Percentiles rank a stretch among this genome's conserved stretches.
phyloP scores from a whole-genome alignment of 352 stramenopile genomes.

The Phytophthora sojae region DNA sequence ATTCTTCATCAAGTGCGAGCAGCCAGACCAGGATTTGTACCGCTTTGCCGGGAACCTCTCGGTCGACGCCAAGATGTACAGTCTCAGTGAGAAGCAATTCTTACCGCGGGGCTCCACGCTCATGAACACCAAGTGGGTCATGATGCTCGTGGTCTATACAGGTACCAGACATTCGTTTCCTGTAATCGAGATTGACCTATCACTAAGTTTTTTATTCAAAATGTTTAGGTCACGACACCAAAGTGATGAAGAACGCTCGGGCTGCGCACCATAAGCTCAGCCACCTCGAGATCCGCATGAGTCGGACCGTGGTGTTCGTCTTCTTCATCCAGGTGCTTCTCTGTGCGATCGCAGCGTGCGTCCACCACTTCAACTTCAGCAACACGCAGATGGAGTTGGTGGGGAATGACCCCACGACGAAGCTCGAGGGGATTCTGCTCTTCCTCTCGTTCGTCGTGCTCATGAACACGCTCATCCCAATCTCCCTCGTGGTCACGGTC shows the following conservation, averaged over 20 bases:
- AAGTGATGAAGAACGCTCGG: slow-evolving; percentile 91
- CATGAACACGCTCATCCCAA: slow-evolving; percentile 94
- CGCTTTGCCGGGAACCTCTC: slow-evolving; percentile 79
- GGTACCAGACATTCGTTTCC: slow-evolving; percentile 18
- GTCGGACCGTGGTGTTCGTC: slow-evolving; percentile 76
- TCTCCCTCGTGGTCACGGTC: slow-evolving; percentile 92
- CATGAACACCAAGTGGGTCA: slow-evolving; percentile 84
- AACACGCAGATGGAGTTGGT: neutral
- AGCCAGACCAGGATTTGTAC: slow-evolving; percentile 82
- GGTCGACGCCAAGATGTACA: slow-evolving; percentile 62
- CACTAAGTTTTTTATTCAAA: neutral
- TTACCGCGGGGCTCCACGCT: slow-evolving; percentile 74
- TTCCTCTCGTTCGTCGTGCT: slow-evolving; percentile 93
- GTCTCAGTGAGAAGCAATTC: slow-evolving; percentile 83
- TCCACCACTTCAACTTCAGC: slow-evolving; percentile 41
- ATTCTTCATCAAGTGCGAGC: slow-evolving; percentile 82
- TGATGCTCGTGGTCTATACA: slow-evolving; percentile 81
- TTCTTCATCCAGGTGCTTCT: slow-evolving; percentile 79
- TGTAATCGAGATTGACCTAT: neutral
- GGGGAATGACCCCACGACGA: slow-evolving; percentile 1
- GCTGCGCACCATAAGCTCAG: slow-evolving; percentile 86
- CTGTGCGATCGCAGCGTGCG: slow-evolving; percentile 59
- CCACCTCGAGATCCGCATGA: slow-evolving; percentile 84
- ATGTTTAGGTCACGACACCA: slow-evolving; percentile 79
- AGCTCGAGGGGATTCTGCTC: slow-evolving; percentile 53